phyloP scores from a whole-genome alignment of 2,329 filamentous ascomycete genomes.

The Apiospora malaysiana region DNA sequence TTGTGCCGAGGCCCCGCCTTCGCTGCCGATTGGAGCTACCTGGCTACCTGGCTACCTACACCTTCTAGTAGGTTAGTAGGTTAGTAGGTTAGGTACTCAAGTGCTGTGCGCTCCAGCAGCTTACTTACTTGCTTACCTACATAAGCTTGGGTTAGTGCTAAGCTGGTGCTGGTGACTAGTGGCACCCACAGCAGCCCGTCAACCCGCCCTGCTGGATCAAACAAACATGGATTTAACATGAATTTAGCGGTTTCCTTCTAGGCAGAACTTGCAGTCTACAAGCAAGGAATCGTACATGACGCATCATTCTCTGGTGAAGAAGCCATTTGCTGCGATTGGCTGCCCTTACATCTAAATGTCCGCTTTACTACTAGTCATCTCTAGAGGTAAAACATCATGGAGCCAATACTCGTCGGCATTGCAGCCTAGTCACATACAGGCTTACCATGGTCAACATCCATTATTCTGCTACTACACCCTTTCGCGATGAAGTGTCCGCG shows the following conservation, averaged over 20 bases:
- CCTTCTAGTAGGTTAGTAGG: too few relatives aligned
- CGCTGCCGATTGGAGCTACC: constrained; percentile 1
- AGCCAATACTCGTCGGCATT: not conserved
- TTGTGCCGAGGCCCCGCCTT: constrained; percentile 16
- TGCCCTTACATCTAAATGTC: not conserved
- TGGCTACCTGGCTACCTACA: too few relatives aligned
- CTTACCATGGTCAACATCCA: not conserved
- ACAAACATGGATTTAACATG: not conserved
- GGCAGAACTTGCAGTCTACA: too few relatives aligned
- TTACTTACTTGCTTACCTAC: too few relatives aligned
- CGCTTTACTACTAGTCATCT: not conserved
- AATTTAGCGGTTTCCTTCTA: not conserved
- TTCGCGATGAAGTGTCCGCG: not conserved
- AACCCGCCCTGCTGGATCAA: too few relatives aligned
- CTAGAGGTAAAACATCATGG: not conserved
- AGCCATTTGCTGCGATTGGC: not conserved
- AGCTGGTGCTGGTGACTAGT: not conserved
- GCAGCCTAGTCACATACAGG: not conserved
- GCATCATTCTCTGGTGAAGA: not conserved
- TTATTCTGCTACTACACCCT: not conserved
- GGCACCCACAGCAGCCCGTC: too few relatives aligned
- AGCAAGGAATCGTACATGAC: not conserved
- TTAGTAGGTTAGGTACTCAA: too few relatives aligned
- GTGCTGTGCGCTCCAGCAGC: too few relatives aligned
- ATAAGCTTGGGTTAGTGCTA: too few relatives aligned